These are phyloP conservation scores for Hyaloscypha hepaticicola DNA, from an alignment of 495 filamentous ascomycete genomes.

Conservation along the genomic window DNA sequence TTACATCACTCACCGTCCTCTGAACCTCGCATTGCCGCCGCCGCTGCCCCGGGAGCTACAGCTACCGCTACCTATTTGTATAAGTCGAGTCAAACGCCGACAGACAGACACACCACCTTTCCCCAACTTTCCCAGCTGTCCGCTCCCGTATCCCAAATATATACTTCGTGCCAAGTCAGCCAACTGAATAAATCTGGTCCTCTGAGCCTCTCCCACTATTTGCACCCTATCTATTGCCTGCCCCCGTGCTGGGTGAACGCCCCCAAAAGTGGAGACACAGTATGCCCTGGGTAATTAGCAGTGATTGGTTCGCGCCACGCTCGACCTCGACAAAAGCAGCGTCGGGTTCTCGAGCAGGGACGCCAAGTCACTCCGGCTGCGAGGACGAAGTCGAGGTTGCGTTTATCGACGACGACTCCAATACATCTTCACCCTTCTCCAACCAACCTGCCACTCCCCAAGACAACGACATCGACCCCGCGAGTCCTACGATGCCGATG, in stretches of 20 bases:
- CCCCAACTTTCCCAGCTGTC: not conserved
- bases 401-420: conserved; percentile 22
- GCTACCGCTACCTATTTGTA: too few relatives aligned
- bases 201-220: not conserved
- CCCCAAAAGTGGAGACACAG: not conserved
- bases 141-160: too few relatives aligned
- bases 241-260: not conserved
- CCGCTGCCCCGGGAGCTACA: not conserved
- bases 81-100: not conserved
- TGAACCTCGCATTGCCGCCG: not conserved
- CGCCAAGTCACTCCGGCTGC: conserved; percentile 17
- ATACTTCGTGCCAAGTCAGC: not conserved
- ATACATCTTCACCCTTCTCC: conserved; percentile 14
- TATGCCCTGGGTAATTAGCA: not conserved
- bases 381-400: not conserved
- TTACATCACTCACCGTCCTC: conserved; percentile 6
- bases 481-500: conserved; percentile 25
- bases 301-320: conserved; percentile 14
- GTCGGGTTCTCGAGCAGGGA: not conserved
- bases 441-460: conserved; percentile 25
- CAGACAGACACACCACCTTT: not conserved
- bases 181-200: not conserved
- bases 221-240: not conserved
- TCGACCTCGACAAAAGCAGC: conserved; percentile 4
- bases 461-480: conserved; percentile 3